Evolutionary conservation across 257 asterid species (phyloP), one percentile per base, ranked within the genome.

Genomic region (Nicotiana paniculata): DNA sequence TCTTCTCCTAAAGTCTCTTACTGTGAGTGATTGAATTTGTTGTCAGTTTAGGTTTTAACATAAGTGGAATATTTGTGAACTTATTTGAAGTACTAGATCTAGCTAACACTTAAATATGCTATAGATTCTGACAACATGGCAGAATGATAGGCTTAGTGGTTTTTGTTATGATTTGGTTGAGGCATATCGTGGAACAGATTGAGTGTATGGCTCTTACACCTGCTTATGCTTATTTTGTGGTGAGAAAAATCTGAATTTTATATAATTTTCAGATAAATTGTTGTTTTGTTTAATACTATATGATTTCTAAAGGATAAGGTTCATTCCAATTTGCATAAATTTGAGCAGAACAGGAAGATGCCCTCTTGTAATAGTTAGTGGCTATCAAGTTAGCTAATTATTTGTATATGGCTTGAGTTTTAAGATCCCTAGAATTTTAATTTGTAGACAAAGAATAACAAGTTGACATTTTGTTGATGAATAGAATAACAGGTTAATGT

Each of bases 121-220:
- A 21, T 21, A 21, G 24, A 21, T 21, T 21, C 24, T 21, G 24
- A 21, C 24, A 21, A 21, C 24, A 21, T 21, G 24, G 24, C 24
- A 21, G 24, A 21, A 21, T 21, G 24, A 21, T 21, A 21, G 24
- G 6, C 28, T 39, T 66, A 65, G 76, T 55, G 84, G 37, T 3
- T 72, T 75, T 30, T 77, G 5, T 77, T 84, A 24, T 24, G 1
- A 4, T 69, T 58, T 80, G 57, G 76, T 70, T 74, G 57, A 32
- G 90, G 32, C 90, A 90, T 57, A 86, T 90, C 57, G 86, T 89
- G 90, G 86, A 89, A 86, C 88, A 79, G 17, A 21, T 85, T 46
- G 85, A 79, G 84, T 81, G 62, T 82, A 12, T 21, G 3, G 21
- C 58, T 43, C 11, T 70, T 43, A 10, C n/a, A 43, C 39, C 37